Evolutionary conservation across 2,329 filamentous ascomycete genomes (phyloP).

Genomic region (Fusarium duplospermum): DNA sequence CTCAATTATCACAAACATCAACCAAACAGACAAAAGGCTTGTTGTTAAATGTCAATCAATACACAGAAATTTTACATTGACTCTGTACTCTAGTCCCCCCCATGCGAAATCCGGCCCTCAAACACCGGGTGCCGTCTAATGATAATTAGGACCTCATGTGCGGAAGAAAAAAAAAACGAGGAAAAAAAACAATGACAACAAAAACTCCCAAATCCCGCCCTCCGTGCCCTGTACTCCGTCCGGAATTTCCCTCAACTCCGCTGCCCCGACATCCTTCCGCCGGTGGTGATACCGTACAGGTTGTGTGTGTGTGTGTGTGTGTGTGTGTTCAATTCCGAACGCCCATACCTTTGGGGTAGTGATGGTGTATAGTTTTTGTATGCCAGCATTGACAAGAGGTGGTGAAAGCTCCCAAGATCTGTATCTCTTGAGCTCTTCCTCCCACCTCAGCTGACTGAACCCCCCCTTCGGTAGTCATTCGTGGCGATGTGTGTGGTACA

Average conservation of each 20-base stretch:
- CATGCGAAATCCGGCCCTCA: slow-evolving; percentile 6
- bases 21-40: neutral
- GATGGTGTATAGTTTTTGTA: neutral
- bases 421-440: neutral
- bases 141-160: slow-evolving; percentile 25
- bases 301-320: neutral
- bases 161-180: neutral
- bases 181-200: neutral
- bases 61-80: slow-evolving; percentile 13
- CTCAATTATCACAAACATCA: neutral
- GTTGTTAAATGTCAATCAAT: slow-evolving; percentile 5
- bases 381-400: neutral
- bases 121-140: slow-evolving; percentile 23
- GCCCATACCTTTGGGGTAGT: neutral
- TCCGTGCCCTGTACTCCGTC: slow-evolving; percentile 29
- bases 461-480: neutral
- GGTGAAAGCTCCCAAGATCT: neutral
- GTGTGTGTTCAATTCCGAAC: slow-evolving; percentile 7
- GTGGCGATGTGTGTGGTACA: slow-evolving; percentile 6
- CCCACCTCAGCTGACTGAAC: neutral
- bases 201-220: slow-evolving; percentile 30
- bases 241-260: slow-evolving; percentile 30
- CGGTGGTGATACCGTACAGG: slow-evolving; percentile 16
- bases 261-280: neutral
- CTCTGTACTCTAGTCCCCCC: slow-evolving; percentile 22